phyloP scores from a whole-genome alignment of 2,329 filamentous ascomycete genomes.

The Hyphodiscus sp. region DNA sequence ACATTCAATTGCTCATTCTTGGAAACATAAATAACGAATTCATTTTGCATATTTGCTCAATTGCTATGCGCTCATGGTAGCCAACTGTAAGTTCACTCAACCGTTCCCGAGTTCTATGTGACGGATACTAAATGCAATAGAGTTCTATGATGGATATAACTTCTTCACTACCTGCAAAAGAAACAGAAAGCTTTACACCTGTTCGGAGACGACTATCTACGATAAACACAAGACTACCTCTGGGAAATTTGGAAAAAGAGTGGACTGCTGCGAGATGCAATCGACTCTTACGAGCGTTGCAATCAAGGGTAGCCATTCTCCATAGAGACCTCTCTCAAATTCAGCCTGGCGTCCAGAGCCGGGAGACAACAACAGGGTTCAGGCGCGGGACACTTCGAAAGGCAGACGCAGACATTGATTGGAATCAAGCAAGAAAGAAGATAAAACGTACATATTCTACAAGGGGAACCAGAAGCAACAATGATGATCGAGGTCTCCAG shows the following conservation, averaged over 20 bases:
- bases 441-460: conserved; percentile 27
- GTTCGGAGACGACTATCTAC: conserved; percentile 21
- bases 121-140: neutral
- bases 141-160: neutral
- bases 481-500: conserved; percentile 1
- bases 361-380: neutral
- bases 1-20: neutral
- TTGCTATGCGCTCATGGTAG: neutral
- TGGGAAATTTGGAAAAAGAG: conserved; percentile 20
- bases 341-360: neutral
- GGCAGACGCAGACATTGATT: conserved; percentile 16
- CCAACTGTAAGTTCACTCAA: neutral
- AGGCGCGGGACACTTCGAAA: neutral
- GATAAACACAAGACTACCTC: conserved; percentile 14
- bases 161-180: neutral
- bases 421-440: conserved; percentile 20
- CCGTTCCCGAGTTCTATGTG: neutral
- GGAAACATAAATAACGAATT: neutral
- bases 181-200: conserved; percentile 23
- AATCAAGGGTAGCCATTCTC: conserved; percentile 36
- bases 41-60: neutral
- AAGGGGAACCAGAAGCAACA: conserved; percentile 6
- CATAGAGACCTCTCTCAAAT: conserved; percentile 28
- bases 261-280: conserved; percentile 39
- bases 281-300: conserved; percentile 37